phyloP scores from a whole-genome alignment of 225 moss, liverwort and hornwort genomes.

The Physcomitrellopsis africana region DNA sequence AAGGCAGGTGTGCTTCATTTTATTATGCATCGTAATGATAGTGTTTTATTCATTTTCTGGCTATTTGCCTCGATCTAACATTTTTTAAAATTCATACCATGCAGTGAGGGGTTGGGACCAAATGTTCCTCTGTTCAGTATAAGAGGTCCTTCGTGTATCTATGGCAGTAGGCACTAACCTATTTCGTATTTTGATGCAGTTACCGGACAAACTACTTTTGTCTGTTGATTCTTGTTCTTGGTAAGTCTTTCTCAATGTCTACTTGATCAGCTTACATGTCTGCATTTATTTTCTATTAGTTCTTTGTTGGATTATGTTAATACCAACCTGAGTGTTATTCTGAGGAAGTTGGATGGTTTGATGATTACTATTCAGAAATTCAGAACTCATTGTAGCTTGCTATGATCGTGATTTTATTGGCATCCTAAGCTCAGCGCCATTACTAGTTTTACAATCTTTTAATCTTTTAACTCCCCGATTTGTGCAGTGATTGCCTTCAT shows the following conservation, averaged over 20 bases:
- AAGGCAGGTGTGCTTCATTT: too few species aligned
- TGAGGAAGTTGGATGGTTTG: not conserved
- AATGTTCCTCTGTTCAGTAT: not conserved
- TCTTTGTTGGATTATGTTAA: too few species aligned
- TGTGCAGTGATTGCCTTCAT: constrained; percentile 62
- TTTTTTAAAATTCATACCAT: too few species aligned
- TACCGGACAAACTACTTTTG: constrained; percentile 76
- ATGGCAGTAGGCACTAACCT: constrained; percentile 12
- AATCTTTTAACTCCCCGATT: constrained; percentile 15
- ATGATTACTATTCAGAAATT: not conserved
- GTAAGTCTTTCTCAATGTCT: constrained; percentile 38
- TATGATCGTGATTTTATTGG: constrained; percentile 17
- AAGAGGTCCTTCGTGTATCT: not conserved
- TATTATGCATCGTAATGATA: too few species aligned
- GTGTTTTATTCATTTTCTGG: too few species aligned
- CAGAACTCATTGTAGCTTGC: not conserved
- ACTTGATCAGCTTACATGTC: not conserved
- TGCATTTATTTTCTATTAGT: too few species aligned
- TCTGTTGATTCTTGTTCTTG: constrained; percentile 63
- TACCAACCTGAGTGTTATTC: not conserved
- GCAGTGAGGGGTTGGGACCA: too few species aligned
- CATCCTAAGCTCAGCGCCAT: not conserved
- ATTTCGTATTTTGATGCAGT: constrained; percentile 41
- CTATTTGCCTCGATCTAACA: too few species aligned
- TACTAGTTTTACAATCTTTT: constrained; percentile 1